Conservation (phyloP, 2,329 filamentous ascomycete species). For the Venturia carpophila region DNA sequence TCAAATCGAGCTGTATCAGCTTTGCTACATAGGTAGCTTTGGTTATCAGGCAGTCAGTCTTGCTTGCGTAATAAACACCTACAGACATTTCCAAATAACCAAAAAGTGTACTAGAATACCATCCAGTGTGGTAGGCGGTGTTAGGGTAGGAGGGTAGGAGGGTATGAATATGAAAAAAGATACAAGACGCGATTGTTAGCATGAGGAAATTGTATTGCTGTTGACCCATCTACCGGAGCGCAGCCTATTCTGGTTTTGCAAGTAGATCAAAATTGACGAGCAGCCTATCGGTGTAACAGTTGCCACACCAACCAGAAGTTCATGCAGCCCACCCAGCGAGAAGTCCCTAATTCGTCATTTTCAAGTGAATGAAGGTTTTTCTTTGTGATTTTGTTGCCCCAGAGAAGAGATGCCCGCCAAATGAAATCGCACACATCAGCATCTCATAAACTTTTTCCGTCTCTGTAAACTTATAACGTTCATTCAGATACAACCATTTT, state of each 20-base stretch:
- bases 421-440: conserved; percentile 5
- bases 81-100: background rate
- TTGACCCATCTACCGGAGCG: background rate
- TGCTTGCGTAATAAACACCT: background rate
- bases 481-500: background rate
- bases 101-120: background rate
- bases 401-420: conserved; percentile 3
- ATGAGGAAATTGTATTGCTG: background rate
- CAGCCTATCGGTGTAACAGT: background rate
- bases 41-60: no score
- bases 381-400: background rate
- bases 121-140: background rate
- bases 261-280: background rate
- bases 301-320: background rate
- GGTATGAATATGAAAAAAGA: background rate
- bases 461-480: background rate
- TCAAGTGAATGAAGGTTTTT: background rate
- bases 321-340: background rate
- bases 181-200: background rate
- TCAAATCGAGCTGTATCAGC: no score
- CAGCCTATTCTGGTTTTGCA: background rate
- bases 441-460: background rate
- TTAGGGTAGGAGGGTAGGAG: no score
- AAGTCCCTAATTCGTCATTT: background rate
- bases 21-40: no score